These are phyloP conservation scores for Phenoliferia sp. DNA, from an alignment of 1,284 basidiomycete species.

Conservation along the genomic window DNA sequence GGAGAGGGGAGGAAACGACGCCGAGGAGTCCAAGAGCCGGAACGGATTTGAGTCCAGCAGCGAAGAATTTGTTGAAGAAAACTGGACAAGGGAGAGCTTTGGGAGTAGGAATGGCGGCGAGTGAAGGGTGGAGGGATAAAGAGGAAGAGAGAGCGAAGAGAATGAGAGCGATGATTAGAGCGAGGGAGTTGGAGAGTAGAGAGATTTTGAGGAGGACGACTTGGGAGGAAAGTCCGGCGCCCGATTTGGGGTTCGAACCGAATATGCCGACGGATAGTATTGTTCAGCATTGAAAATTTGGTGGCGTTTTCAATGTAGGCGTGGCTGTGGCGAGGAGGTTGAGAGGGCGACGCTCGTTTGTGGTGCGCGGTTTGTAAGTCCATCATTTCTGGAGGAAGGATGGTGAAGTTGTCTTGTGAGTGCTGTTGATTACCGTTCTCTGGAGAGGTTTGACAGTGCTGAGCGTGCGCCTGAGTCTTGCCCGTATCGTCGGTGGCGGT, in stretches of 20 bases:
- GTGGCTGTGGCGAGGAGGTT: not conserved
- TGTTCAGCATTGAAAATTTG: not conserved
- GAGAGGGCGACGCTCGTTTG: too few relatives aligned
- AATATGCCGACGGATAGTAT: slow-evolving; percentile 5
- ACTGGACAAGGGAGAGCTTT: slow-evolving; percentile 41
- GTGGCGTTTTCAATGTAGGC: not conserved
- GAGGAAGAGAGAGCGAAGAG: slow-evolving; percentile 18
- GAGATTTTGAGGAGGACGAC: slow-evolving; percentile 21
- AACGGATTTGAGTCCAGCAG: slow-evolving; percentile 74
- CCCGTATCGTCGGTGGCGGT: too few relatives aligned
- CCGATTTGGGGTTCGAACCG: slow-evolving; percentile 23
- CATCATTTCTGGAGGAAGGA: too few relatives aligned
- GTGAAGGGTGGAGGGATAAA: slow-evolving; percentile 20
- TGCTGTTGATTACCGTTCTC: too few relatives aligned
- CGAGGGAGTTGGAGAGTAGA: slow-evolving; percentile 16
- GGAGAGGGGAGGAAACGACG: slow-evolving; percentile 43
- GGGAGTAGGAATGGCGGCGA: slow-evolving; percentile 7
- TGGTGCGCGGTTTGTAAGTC: too few relatives aligned
- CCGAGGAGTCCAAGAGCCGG: slow-evolving; percentile 45
- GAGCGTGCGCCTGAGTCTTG: too few relatives aligned
- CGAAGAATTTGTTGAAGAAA: slow-evolving; percentile 63
- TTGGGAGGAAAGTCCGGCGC: slow-evolving; percentile 27
- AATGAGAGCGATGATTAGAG: slow-evolving; percentile 5
- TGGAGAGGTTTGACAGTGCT: too few relatives aligned
- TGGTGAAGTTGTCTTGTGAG: too few relatives aligned